Conservation (phyloP, 768 basidiomycete genomes). For the Podaxis sp. region DNA sequence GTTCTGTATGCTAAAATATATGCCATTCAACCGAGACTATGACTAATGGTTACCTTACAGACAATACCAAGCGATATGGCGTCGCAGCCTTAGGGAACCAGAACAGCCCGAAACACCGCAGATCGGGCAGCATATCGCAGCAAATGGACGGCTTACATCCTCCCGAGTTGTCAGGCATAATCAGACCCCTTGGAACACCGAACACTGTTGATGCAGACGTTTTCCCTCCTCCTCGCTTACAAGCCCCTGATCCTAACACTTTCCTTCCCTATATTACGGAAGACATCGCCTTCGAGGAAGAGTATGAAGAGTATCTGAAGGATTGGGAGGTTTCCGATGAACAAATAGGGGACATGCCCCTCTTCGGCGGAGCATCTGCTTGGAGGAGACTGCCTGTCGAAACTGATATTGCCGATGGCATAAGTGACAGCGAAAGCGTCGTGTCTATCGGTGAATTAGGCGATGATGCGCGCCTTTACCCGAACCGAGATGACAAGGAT, state of each 20-base stretch:
- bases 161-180: conserved; percentile 70
- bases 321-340: conserved; percentile 77
- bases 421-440: conserved; percentile 94
- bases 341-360: conserved; percentile 22
- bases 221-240: conserved; percentile 91
- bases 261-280: conserved; percentile 92
- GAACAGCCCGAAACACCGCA: conserved; percentile 60
- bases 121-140: conserved; percentile 82
- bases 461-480: conserved; percentile 68
- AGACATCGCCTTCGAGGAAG: conserved; percentile 92
- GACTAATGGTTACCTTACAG: conserved; percentile 32
- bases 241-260: conserved; percentile 77
- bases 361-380: conserved; percentile 46
- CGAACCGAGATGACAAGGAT: conserved; percentile 60
- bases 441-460: conserved; percentile 87
- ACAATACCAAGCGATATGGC: conserved; percentile 91
- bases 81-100: conserved; percentile 48
- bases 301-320: conserved; percentile 95
- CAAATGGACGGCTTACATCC: conserved; percentile 74
- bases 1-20: conserved; percentile 66
- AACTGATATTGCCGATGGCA: conserved; percentile 78
- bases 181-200: conserved; percentile 73
- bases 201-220: conserved; percentile 85
- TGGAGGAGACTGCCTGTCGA: conserved; percentile 87
- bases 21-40: conserved; percentile 3